Base-by-base conservation (phyloP, 1,284 basidiomycete species). In the Mycena citricolor region DNA sequence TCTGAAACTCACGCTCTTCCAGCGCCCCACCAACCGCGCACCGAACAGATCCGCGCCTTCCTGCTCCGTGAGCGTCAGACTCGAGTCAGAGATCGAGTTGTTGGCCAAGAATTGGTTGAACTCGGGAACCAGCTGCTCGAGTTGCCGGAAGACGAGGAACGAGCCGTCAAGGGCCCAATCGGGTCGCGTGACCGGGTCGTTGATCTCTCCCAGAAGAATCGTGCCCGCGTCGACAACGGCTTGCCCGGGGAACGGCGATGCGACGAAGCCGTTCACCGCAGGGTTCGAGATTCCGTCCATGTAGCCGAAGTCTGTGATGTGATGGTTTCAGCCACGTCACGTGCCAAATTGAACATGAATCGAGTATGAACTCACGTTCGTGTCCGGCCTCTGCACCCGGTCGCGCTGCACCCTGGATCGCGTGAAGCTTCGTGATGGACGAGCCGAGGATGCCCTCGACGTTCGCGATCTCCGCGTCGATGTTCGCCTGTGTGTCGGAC, bases 41-140 rank as follows among this genome's bases (percentile, higher is more conserved):
- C 77, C 78, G 8, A 77, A 62, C 8, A 77, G 61, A 25, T 74
- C 75, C 19, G 65, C 69, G 3, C 71, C 73, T 43, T 74, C 56
- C 34, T 69, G 56, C 2, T 47, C 50, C 2, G 67, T 60, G 12
- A 76, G 50, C n/a, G n/a, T n/a, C 16, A 76, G 53, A 2, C 63
- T 67, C 2, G 61, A 58, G 4, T 65, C 52, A 10, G 59, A 54
- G 38, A 76, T 55, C 1, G 74, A 63, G 54, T 77, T 72, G 19
- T 65, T 54, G 16, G 60, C 55, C 32, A 77, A 56, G 61, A 75
- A 79, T 30, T 68, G 60, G 58, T 76, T 57, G 61, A 79, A 79
- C 56, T 80, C 77, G 4, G 74, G 77, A 11, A 79, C 77, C 12
- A 68, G 63, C 54, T 79, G 76, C 59, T 71, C 65, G 16, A 80